Percentiles rank a stretch among this genome's conserved stretches.
These are phyloP conservation scores for Inosperma sp. DNA, from an alignment of 768 basidiomycete species.

Conservation along the genomic window DNA sequence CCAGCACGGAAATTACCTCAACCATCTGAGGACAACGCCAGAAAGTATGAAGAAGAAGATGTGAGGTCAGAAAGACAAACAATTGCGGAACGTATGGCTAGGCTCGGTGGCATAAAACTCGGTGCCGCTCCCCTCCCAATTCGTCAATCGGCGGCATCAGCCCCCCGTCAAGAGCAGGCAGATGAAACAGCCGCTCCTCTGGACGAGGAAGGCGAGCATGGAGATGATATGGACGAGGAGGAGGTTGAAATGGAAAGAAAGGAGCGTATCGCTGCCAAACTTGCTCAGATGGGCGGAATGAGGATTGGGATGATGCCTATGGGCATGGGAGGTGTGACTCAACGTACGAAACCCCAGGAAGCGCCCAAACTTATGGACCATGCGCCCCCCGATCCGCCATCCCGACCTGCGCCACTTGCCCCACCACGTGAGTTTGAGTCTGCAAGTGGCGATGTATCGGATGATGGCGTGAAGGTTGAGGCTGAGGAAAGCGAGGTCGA, in stretches of 20 bases:
- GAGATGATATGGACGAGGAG: constrained; percentile 41
- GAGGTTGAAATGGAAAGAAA: constrained; percentile 60
- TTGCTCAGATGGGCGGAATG: constrained; percentile 55
- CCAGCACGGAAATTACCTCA: not conserved
- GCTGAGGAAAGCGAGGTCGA: constrained; percentile 72
- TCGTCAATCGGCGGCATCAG: constrained; percentile 34
- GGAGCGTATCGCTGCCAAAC: constrained; percentile 49
- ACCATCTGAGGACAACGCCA: constrained; percentile 17
- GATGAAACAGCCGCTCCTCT: constrained; percentile 14
- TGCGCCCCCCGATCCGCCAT: constrained; percentile 13
- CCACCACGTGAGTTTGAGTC: constrained; percentile 42
- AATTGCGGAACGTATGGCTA: constrained; percentile 94
- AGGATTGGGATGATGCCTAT: constrained; percentile 54
- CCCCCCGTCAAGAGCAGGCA: constrained; percentile 28
- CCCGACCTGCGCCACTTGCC: constrained; percentile 22
- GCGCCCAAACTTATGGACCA: constrained; percentile 11
- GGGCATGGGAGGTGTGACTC: constrained; percentile 30
- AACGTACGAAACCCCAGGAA: constrained; percentile 28
- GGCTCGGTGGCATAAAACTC: constrained; percentile 80
- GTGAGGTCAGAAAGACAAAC: constrained; percentile 57
- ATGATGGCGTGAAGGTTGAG: constrained; percentile 62
- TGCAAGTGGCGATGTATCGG: constrained; percentile 42
- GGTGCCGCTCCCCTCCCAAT: constrained; percentile 52
- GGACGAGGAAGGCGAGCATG: constrained; percentile 19
- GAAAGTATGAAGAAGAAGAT: constrained; percentile 40